These are phyloP conservation scores for Metarhizium robertsii DNA, from an alignment of 2,329 filamentous ascomycete species.

Conservation along the genomic window DNA sequence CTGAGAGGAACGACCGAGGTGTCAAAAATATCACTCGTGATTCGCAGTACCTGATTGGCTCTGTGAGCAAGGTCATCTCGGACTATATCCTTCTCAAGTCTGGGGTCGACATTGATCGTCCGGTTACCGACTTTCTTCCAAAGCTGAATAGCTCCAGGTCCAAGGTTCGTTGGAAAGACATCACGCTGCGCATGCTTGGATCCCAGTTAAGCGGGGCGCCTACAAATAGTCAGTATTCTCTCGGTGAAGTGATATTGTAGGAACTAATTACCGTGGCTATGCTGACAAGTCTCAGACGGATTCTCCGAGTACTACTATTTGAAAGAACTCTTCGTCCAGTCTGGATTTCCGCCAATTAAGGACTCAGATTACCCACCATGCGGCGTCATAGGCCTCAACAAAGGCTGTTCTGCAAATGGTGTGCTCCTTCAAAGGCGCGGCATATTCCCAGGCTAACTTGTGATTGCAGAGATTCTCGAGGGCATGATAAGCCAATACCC, in stretches of 20 bases:
- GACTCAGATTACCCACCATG: conserved; percentile 25
- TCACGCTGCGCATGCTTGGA: conserved; percentile 27
- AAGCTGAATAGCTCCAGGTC: conserved; percentile 16
- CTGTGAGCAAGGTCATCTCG: conserved; percentile 29
- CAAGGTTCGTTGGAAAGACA: conserved; percentile 23
- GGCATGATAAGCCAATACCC: conserved; percentile 22
- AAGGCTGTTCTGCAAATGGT: conserved; percentile 22
- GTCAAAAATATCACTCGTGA: conserved; percentile 21
- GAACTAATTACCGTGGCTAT: neutral
- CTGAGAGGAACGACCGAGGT: conserved; percentile 22
- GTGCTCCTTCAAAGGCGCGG: neutral
- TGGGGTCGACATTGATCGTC: conserved; percentile 21
- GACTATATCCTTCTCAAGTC: conserved; percentile 27
- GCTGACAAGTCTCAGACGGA: conserved; percentile 13
- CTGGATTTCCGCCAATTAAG: conserved; percentile 27
- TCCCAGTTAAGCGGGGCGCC: conserved; percentile 27
- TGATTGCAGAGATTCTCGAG: conserved; percentile 19
- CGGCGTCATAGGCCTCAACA: conserved; percentile 25
- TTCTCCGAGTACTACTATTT: conserved; percentile 29
- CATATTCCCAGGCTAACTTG: neutral
- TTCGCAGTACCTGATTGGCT: conserved; percentile 33
- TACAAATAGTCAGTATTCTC: conserved; percentile 23
- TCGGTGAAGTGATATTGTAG: too few relatives aligned
- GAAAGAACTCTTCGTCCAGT: conserved; percentile 21
- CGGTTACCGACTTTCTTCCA: conserved; percentile 26